Evolutionary conservation across 345 rosid genomes (phyloP), one percentile per base, ranked within the genome.

Genomic region (Brassica nigra): DNA sequence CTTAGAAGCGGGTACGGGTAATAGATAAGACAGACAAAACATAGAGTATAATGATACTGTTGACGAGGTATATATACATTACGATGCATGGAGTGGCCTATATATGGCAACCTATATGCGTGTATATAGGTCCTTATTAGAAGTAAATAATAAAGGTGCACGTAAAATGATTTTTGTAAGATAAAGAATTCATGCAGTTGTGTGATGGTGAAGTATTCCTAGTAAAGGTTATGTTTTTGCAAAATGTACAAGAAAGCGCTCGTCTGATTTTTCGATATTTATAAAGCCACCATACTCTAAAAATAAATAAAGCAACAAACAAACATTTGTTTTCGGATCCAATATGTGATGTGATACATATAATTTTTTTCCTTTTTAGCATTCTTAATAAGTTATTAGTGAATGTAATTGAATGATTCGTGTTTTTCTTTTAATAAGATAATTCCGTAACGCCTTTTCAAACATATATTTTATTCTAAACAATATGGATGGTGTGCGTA

Each of bases 161-260:
- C 83, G 61, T 70, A 75, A 52, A 74, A 69, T 39, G 42, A 16
- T 12, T 47, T 29, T 2, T 23, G 11, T 20, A 0, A 36, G 28
- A 78, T 6, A 4, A 73, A 80, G 34, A 74, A 59, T 71, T 73
- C 77, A 76, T 76, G 83, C 80, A 81, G 59, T 66, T 66, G 74
- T 71, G 80, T 81, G 80, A 71, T 76, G 44, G 77, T 58, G 74
- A 76, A 71, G 64, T 82, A 47, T 90, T 80, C 84, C 93, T 76
- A 76, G 36, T 58, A 86, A 83, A 64, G 81, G 87, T 77, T 81
- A 78, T 82, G 82, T 86, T 84, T 86, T 84, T 90, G 89, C 87
- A 81, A 83, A 82, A 84, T 61, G 68, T 68, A 27, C 76, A 83
- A 70, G 88, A 91, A 92, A 90, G 83, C 66, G 73, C 27, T 59